phyloP scores from a whole-genome alignment of 345 rosid genomes.

The Erucastrum elatum region DNA sequence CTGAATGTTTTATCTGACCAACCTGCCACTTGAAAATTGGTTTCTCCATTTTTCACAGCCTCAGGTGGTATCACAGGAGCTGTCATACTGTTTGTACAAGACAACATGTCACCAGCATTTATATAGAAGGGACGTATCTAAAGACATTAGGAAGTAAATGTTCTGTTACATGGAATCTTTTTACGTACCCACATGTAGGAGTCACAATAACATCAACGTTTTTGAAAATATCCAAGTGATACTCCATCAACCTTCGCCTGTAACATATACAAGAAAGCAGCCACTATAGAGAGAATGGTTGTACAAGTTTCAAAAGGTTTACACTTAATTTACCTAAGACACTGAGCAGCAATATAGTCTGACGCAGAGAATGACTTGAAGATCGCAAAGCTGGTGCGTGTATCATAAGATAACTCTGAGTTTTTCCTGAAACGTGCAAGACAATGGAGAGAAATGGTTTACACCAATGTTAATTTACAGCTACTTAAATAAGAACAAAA shows the following conservation, averaged over 20 bases:
- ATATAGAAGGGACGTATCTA: neutral
- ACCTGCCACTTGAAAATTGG: conserved; percentile 70
- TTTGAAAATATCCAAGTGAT: conserved; percentile 81
- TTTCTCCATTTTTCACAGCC: conserved; percentile 76
- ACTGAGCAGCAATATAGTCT: conserved; percentile 76
- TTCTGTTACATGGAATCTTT: neutral
- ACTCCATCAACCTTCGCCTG: conserved; percentile 80
- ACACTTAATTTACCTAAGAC: conserved; percentile 56
- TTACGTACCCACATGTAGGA: conserved; percentile 75
- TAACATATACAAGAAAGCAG: conserved; percentile 23
- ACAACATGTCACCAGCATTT: neutral
- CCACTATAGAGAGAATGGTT: conserved; percentile 3
- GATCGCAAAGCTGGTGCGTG: conserved; percentile 65
- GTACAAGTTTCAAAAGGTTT: neutral
- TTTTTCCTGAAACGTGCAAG: conserved; percentile 54
- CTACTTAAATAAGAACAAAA: conserved; percentile 3
- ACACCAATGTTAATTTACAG: conserved; percentile 6
- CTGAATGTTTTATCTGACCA: conserved; percentile 15
- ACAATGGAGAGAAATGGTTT: conserved; percentile 9
- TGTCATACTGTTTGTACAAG: conserved; percentile 62
- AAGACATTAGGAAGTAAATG: conserved; percentile 3
- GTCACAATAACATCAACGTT: conserved; percentile 83
- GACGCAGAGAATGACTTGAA: conserved; percentile 77
- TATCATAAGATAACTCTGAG: conserved; percentile 55
- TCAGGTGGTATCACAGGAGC: conserved; percentile 72